Evolutionary conservation across 345 rosid genomes (phyloP), one percentile per base, ranked within the genome.

Genomic region (Excoecaria agallocha): DNA sequence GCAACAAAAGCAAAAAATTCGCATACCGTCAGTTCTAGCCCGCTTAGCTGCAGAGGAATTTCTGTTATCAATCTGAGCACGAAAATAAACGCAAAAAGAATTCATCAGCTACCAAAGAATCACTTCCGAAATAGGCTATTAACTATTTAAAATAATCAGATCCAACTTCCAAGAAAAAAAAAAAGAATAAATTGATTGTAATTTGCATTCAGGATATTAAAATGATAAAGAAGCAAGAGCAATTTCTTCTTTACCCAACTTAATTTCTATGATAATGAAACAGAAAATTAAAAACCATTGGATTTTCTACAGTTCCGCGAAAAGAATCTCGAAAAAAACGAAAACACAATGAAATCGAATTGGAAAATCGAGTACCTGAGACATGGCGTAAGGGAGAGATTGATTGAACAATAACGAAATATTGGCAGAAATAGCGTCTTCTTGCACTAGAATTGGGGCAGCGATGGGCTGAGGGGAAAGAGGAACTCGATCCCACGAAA

Each of bases 31-130:
- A 45, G 99, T 95, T 83, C 98, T 89, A 41, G 99, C 99, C 22
- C 98, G 98, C 88, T 93, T 95, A 41, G 96, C 90, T 0, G 99
- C 99, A 8, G 97, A 93, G 3, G 99, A 91, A 71, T 95, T 95
- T 82, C 98, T 88, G 87, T 80, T 91, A 80, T 95, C 99, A 70
- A 95, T 93, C 99, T 95, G 83, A 60, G 65, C 41, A 41, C 65
- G 35, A 16, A 46, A 12, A 22, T 12, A 35, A 63, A 30, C 12
- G 20, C 38, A 54, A 22, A 24, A 30, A 22, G 17, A 13, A 77
- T 6, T 60, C 68, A 8, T 30, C 65, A 30, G 13, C 16, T 13
- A 51, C 11, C 0, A 60, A 1, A 30, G 9, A 38, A 24, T n/a
- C 30, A 55, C 50, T 39, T 39, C 11, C 7, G 38, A 66, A 50